Base-by-base conservation (phyloP, 257 asterid genomes). In the Salvia miltiorrhiza region DNA sequence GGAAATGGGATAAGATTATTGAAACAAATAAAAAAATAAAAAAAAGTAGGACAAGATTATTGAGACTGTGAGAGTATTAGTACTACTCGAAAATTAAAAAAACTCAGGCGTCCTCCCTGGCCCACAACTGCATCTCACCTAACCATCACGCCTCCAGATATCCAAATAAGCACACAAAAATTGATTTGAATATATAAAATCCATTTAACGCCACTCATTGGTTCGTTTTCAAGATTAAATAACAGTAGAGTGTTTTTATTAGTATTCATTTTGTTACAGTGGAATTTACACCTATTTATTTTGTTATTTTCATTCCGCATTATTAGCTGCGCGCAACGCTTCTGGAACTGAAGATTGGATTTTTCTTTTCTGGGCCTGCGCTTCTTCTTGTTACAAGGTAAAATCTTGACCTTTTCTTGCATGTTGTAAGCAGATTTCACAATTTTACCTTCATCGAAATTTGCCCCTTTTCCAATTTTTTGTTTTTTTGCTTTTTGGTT, bases 341-440 rank as follows among this genome's bases (percentile, higher is more conserved):
- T 21, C 9, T 26, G 61, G 40, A 9, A 58, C 53, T 65, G 57
- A 23, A 59, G 69, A 70, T 73, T 74, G 45, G 19, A 4, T 60
- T 37, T 44, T 21, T 49, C 10, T 50, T 65, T 32, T 20, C 9
- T 17, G 49, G 75, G 61, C 40, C 23, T 41, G 49, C 60, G 32
- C 11, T 7, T 6, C 39, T 62, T 62, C 67, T 9, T 24, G 12
- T 10, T 4, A 2, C 7, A 20, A 50, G 60, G 52, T 33, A 24
- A 24, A 41, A 64, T 41, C 59, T 43, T 14, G 40, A 24, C 60
- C 56, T 30, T 39, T 79, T 62, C 49, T 61, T 75, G 78, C 60
- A 35, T 61, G 59, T 71, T 64, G 4, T 56, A 16, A 14, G 64
- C 44, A 53, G 39, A 32, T 48, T 30, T 48, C 40, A 47, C 52